These are phyloP conservation scores for Dothiorella sarmentorum DNA, from an alignment of 2,329 filamentous ascomycete genomes.

Conservation along the genomic window DNA sequence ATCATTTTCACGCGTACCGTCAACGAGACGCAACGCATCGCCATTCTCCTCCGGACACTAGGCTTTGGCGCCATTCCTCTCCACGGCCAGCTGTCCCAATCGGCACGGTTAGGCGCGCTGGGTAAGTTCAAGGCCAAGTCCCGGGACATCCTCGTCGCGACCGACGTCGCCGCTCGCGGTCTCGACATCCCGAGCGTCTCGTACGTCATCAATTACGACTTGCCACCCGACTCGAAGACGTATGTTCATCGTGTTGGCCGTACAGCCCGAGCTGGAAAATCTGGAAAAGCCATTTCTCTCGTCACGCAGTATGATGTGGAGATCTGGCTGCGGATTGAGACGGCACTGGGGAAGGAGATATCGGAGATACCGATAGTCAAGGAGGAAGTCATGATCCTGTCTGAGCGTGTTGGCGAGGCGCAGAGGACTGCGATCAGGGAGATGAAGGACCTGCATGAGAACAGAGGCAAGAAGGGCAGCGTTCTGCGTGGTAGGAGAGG, in stretches of 20 bases:
- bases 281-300: constrained; percentile 74
- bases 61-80: constrained; percentile 90
- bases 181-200: constrained; percentile 92
- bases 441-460: constrained; percentile 77
- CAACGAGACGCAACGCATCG: constrained; percentile 80
- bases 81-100: constrained; percentile 88
- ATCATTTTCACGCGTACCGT: constrained; percentile 94
- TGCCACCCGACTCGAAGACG: constrained; percentile 82
- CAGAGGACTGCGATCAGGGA: constrained; percentile 74
- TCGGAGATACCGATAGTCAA: constrained; percentile 66
- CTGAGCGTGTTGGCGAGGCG: constrained; percentile 74
- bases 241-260: constrained; percentile 88
- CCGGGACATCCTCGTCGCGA: constrained; percentile 86
- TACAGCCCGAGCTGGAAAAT: constrained; percentile 82
- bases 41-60: constrained; percentile 76
- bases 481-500: constrained; percentile 51
- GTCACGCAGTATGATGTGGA: constrained; percentile 87
- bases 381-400: constrained; percentile 82
- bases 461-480: constrained; percentile 51
- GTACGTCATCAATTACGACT: constrained; percentile 78
- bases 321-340: constrained; percentile 76
- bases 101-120: constrained; percentile 77
- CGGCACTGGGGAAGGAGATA: constrained; percentile 74
- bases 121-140: constrained; percentile 81
- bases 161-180: constrained; percentile 89